phyloP scores from a whole-genome alignment of 768 basidiomycete genomes.

The Naganishia randhawae region DNA sequence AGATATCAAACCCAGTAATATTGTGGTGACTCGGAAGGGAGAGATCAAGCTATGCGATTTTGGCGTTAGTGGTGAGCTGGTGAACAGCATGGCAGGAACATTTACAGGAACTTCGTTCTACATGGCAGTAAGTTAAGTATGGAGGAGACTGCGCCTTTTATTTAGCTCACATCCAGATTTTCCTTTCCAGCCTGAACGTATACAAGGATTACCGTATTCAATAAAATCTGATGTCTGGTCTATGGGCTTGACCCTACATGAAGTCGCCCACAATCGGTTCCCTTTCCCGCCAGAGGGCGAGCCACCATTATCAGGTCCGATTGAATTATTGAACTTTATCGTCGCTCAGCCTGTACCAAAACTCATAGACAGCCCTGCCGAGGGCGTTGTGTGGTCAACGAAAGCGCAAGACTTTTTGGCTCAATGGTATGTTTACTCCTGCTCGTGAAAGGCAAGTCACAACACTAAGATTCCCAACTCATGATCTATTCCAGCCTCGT shows the following conservation, averaged over 20 bases:
- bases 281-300: constrained; percentile 52
- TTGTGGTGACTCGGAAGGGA: constrained; percentile 47
- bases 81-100: constrained; percentile 50
- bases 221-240: constrained; percentile 53
- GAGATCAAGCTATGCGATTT: constrained; percentile 52
- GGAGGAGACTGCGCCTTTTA: neutral
- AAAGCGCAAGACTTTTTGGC: constrained; percentile 90
- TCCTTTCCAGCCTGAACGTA: constrained; percentile 48
- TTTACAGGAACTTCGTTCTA: constrained; percentile 52
- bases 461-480: constrained; percentile 1
- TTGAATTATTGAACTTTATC: constrained; percentile 89
- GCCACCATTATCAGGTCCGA: constrained; percentile 74
- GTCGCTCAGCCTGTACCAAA: constrained; percentile 54
- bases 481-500: constrained; percentile 58
- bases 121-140: constrained; percentile 49
- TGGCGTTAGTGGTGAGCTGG: constrained; percentile 51
- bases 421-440: constrained; percentile 61
- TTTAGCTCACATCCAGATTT: neutral
- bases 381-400: constrained; percentile 61
- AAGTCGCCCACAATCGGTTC: constrained; percentile 51
- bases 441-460: neutral
- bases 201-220: constrained; percentile 48
- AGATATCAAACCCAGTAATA: constrained; percentile 53
- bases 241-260: constrained; percentile 50
- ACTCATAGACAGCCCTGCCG: constrained; percentile 44